phyloP scores from a whole-genome alignment of 2,329 filamentous ascomycete genomes.

The Penicillium paneum region DNA sequence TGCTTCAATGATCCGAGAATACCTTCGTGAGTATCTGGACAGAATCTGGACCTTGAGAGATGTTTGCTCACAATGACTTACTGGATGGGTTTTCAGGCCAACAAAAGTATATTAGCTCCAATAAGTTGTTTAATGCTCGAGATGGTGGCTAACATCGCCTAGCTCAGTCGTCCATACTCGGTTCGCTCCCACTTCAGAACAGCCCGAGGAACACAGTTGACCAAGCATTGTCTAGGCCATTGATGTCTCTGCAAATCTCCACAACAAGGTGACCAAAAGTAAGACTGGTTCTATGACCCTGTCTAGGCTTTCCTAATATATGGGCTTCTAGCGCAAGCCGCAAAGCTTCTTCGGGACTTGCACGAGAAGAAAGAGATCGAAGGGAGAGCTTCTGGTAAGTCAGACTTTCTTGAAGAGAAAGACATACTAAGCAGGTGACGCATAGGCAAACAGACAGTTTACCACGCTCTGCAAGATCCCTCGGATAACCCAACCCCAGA shows the following conservation, averaged over 20 bases:
- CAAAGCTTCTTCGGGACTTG: constrained; percentile 62
- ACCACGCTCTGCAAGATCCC: constrained; percentile 55
- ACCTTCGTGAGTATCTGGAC: constrained; percentile 45
- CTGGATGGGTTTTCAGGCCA: constrained; percentile 35
- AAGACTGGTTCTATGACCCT: constrained; percentile 12
- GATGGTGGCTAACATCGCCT: constrained; percentile 8
- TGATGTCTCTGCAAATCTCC: constrained; percentile 60
- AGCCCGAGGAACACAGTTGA: not conserved
- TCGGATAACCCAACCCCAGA: constrained; percentile 49
- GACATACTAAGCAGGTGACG: not conserved
- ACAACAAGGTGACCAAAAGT: constrained; percentile 60
- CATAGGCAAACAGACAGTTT: constrained; percentile 61
- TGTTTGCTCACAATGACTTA: not conserved
- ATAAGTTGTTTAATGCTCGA: not conserved
- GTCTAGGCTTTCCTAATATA: not conserved
- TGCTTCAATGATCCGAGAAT: constrained; percentile 49
- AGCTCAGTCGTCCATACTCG: constrained; percentile 52
- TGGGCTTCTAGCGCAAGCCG: constrained; percentile 48
- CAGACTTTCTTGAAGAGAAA: not conserved
- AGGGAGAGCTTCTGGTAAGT: constrained; percentile 52
- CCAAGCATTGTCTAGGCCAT: constrained; percentile 41
- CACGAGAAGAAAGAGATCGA: constrained; percentile 59
- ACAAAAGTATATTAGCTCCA: constrained; percentile 45
- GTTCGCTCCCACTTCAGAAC: constrained; percentile 30
- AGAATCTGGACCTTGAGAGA: not conserved